phyloP scores from a whole-genome alignment of 1,139 yeast species.

The Zygosaccharomyces sapae region DNA sequence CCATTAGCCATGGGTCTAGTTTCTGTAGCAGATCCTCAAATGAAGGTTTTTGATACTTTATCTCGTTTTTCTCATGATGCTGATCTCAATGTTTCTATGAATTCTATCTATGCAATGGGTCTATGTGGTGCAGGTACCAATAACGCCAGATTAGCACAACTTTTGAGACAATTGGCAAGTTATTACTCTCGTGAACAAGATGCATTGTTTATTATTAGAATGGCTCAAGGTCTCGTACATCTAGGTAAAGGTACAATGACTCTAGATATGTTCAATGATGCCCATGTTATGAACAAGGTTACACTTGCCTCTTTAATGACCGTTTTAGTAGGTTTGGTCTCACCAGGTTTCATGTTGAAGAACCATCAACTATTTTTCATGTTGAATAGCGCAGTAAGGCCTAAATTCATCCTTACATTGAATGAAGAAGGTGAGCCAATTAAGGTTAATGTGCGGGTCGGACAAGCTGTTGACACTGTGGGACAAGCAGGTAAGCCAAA shows the following conservation, averaged over 20 bases:
- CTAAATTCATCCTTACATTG: constrained; percentile 88
- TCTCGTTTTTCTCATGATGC: constrained; percentile 96
- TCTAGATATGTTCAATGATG: constrained; percentile 84
- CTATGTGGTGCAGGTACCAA: constrained; percentile 98
- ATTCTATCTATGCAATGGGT: constrained; percentile 96
- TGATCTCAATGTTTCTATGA: constrained; percentile 90
- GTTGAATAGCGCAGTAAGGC: constrained; percentile 84
- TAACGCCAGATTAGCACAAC: constrained; percentile 95
- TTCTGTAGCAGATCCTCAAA: constrained; percentile 90
- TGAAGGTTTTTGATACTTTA: constrained; percentile 94
- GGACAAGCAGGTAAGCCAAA: constrained; percentile 99
- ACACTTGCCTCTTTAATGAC: constrained; percentile 88
- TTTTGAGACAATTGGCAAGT: constrained; percentile 88
- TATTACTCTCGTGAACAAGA: constrained; percentile 90
- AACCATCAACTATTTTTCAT: constrained; percentile 80
- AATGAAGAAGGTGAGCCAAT: constrained; percentile 85
- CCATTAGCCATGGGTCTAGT: constrained; percentile 97
- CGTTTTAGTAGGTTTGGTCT: constrained; percentile 75
- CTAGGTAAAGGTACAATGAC: constrained; percentile 92
- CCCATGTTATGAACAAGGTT: constrained; percentile 81
- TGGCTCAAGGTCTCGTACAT: constrained; percentile 92
- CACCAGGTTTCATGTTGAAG: constrained; percentile 65
- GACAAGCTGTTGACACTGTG: constrained; percentile 97
- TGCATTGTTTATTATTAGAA: constrained; percentile 85
- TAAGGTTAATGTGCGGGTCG: constrained; percentile 94